Conservation (phyloP, 352 stramenopile species). For the Phytophthora fragariae region DNA sequence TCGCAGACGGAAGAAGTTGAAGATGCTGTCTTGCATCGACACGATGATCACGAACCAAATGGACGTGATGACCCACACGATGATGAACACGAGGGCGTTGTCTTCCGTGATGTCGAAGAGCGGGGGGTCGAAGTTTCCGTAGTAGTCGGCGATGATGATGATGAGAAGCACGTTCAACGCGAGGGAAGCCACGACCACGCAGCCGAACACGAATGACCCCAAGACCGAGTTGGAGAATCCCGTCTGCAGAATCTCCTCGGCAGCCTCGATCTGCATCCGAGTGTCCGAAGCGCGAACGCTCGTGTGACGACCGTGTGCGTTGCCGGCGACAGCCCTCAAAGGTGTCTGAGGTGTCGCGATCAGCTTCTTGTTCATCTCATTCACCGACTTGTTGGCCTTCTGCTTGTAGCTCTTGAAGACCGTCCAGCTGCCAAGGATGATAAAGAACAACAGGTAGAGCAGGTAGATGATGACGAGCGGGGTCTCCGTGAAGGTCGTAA, state of each 20-base stretch:
- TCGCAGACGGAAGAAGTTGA: slow-evolving; percentile 42
- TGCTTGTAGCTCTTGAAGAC: slow-evolving; percentile 35
- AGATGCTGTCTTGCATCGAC: slow-evolving; percentile 18
- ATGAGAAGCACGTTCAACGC: slow-evolving; percentile 57
- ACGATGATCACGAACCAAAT: slow-evolving; percentile 39
- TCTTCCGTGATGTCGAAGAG: slow-evolving; percentile 34
- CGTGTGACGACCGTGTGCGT: slow-evolving; percentile 17
- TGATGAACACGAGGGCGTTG: slow-evolving; percentile 38
- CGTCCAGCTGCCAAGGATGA: slow-evolving; percentile 32
- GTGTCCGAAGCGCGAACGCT: slow-evolving; percentile 26
- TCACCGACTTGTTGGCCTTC: slow-evolving; percentile 34
- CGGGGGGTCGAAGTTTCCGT: slow-evolving; percentile 43
- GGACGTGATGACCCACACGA: slow-evolving; percentile 35
- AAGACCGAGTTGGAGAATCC: slow-evolving; percentile 28
- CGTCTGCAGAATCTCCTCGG: slow-evolving; percentile 19
- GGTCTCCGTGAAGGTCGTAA: slow-evolving; percentile 36
- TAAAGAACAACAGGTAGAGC: slow-evolving; percentile 43
- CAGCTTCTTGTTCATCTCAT: slow-evolving; percentile 38
- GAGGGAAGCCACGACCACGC: slow-evolving; percentile 49
- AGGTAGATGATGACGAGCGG: slow-evolving; percentile 42
- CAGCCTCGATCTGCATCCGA: slow-evolving; percentile 17
- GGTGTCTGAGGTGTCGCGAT: slow-evolving; percentile 29
- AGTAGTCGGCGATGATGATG: slow-evolving; percentile 60
- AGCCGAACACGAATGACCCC: slow-evolving; percentile 41
- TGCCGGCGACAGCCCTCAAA: slow-evolving; percentile 24